These are phyloP conservation scores for Podospora anserina DNA, from an alignment of 495 filamentous ascomycete genomes.

Conservation along the genomic window DNA sequence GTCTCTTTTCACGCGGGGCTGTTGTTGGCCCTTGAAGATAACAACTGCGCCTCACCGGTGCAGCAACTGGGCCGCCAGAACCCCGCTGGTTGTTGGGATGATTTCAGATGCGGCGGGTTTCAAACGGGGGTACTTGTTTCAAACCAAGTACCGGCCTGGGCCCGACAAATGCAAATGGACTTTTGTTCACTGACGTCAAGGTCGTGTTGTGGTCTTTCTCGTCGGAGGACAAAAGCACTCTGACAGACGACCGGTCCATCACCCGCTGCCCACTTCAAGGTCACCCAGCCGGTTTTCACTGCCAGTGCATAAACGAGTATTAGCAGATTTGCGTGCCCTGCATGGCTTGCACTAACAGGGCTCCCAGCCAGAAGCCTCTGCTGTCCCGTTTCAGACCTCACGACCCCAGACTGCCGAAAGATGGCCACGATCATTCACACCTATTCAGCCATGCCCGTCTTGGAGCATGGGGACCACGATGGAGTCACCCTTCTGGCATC, in stretches of 20 bases:
- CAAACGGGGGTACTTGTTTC: slow-evolving; percentile 5
- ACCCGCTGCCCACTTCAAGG: background rate
- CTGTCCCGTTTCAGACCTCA: background rate
- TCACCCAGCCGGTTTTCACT: background rate
- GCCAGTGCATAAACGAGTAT: background rate
- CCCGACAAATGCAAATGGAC: background rate
- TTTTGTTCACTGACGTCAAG: background rate
- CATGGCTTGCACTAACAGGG: background rate
- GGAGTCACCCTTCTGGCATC: background rate
- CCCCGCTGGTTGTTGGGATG: background rate
- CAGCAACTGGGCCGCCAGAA: background rate
- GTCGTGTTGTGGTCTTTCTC: background rate
- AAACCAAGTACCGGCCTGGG: slow-evolving; percentile 1
- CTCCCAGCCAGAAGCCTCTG: background rate
- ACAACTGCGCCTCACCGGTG: background rate
- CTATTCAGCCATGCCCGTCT: background rate
- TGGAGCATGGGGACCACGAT: background rate
- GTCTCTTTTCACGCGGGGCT: background rate
- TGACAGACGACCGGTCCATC: background rate
- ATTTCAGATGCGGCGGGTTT: slow-evolving; percentile 6
- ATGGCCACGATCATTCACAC: background rate
- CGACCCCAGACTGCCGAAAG: background rate
- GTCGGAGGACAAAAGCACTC: slow-evolving; percentile 1
- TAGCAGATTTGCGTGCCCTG: background rate
- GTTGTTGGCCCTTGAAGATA: background rate